A percentile compares a stretch with the other conserved stretches of the same genome.
These are phyloP conservation scores for Gaultheria prostrata DNA, from an alignment of 148 eudicot genomes.

Conservation along the genomic window DNA sequence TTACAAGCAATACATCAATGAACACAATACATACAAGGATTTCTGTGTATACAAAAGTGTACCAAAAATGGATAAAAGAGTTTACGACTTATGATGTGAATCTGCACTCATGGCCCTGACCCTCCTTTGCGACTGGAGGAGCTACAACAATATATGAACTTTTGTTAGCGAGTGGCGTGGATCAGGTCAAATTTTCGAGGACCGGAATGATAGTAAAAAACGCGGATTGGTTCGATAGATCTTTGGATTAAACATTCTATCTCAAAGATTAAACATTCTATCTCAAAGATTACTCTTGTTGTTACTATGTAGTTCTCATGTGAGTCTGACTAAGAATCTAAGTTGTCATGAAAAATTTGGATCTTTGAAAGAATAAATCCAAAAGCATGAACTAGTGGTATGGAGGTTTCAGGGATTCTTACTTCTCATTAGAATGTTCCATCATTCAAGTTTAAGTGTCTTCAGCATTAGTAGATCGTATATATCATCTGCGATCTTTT, in stretches of 20 bases:
- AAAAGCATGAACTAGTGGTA: not conserved
- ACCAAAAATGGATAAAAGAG: not conserved
- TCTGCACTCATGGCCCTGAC: not conserved
- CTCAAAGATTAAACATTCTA: not conserved
- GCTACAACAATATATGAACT: not conserved
- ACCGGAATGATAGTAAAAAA: not conserved
- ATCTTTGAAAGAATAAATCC: not conserved
- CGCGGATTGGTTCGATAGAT: not conserved
- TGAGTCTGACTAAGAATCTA: not conserved
- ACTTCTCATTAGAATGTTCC: not conserved
- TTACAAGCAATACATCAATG: not conserved
- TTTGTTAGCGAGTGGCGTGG: not conserved
- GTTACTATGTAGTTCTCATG: not conserved
- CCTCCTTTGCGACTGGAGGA: not conserved
- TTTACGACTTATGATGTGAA: not conserved
- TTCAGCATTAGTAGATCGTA: not conserved
- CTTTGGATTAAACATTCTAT: not conserved
- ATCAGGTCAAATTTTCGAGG: not conserved
- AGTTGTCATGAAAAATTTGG: not conserved
- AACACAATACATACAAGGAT: not conserved
- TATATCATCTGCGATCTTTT: not conserved
- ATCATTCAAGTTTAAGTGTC: not conserved
- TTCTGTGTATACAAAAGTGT: not conserved
- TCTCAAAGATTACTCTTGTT: not conserved
- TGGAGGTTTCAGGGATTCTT: not conserved